These are phyloP conservation scores for Yamadazyma trypodendri DNA, from an alignment of 1,139 yeast species.

Conservation along the genomic window DNA sequence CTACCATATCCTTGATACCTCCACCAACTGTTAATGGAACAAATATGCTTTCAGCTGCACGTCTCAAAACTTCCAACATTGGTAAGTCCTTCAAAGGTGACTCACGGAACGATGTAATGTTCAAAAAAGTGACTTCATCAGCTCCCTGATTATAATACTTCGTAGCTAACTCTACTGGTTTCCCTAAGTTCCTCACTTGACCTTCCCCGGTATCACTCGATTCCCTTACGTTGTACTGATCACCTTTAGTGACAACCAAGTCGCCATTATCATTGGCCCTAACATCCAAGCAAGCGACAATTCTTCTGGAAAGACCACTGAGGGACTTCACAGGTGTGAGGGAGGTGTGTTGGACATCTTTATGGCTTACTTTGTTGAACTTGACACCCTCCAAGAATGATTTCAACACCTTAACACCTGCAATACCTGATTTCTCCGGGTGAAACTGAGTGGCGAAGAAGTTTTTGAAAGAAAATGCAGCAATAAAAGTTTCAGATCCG, in stretches of 20 bases:
- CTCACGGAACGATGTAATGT: constrained; percentile 92
- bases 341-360: constrained; percentile 18
- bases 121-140: constrained; percentile 90
- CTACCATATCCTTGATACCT: constrained; percentile 86
- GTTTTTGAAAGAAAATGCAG: constrained; percentile 76
- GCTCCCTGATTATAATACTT: constrained; percentile 92
- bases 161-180: constrained; percentile 92
- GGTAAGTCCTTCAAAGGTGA: constrained; percentile 91
- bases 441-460: constrained; percentile 95
- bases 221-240: constrained; percentile 94
- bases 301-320: constrained; percentile 80
- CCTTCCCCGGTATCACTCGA: constrained; percentile 42
- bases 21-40: constrained; percentile 98
- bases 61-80: constrained; percentile 82
- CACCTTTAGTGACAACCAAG: constrained; percentile 95
- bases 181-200: constrained; percentile 85
- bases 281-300: constrained; percentile 96
- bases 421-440: constrained; percentile 93
- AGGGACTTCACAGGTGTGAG: constrained; percentile 54
- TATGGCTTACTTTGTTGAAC: constrained; percentile 19
- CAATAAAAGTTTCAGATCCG: constrained; percentile 77
- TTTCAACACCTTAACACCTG: constrained; percentile 75
- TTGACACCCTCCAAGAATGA: constrained; percentile 62
- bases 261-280: constrained; percentile 93
- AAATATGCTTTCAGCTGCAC: constrained; percentile 85